Base-by-base conservation (phyloP, 2,329 filamentous ascomycete species). In the Fusarium albosuccineum region DNA sequence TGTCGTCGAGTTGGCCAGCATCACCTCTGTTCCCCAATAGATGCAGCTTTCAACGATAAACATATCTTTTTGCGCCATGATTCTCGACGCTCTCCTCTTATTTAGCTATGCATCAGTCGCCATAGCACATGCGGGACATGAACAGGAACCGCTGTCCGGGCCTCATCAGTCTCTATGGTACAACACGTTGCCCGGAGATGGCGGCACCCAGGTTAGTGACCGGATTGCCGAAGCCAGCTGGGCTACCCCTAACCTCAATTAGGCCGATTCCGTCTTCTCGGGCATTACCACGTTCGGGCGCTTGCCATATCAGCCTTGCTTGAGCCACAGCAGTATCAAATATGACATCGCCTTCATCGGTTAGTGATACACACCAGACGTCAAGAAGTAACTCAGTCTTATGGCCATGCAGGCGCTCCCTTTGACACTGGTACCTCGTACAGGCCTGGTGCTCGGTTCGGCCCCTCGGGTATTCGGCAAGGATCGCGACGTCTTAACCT, bases 381-480 rank as follows among this genome's bases (percentile, higher is more conserved):
- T 69, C 27, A 46, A 13, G 9, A 7, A 30, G 42, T 8, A 10
- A 22, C 64, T 33, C 14, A 11, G 27, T 36, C 54, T 66, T 10
- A 66, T 44, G 17, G 11, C 17, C 9, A 10, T 16, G n/a, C 30
- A 92, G 90, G 91, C 42, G 92, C 92, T 40, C 92, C 93, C 0
- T 96, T 96, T 70, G 93, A 97, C 76, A 95, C 93, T 1, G 92
- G 92, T 53, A 96, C 92, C 27, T 94, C 92, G 0, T 97, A 97
- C 79, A 84, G 92, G 52, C 93, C 92, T 4, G 92, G 93, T 68
- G 93, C 93, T 62, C 87, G 93, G 36, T 97, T 97, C 71, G 93
- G 93, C 0, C 93, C 93, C 9, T 92, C 90, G 33, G 92, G 92
- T 48, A 95, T 96, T 73, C 88, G 93, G 76, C 93, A 96, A 84